Conservation (phyloP, 257 asterid species). For the Lycium ferocissimum region DNA sequence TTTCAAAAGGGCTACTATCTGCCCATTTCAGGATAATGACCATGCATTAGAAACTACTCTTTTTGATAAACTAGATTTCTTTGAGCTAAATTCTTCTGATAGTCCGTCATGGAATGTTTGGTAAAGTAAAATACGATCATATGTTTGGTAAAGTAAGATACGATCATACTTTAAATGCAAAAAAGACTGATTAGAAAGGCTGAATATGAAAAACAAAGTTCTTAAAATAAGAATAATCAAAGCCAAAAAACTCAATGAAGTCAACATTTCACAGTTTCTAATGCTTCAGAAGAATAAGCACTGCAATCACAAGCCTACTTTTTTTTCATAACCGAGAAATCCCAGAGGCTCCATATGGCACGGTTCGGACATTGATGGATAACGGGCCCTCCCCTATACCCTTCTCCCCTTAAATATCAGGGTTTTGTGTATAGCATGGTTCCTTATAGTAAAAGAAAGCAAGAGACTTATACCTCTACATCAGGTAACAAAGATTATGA, state of each 20-base stretch:
- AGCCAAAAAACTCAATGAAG: neutral
- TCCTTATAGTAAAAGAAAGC: neutral
- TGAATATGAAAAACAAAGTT: neutral
- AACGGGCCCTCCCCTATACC: neutral
- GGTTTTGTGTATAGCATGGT: neutral
- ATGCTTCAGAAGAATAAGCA: slow-evolving; percentile 19
- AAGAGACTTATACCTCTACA: neutral
- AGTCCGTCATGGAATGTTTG: neutral
- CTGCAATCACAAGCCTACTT: neutral
- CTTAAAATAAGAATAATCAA: slow-evolving; percentile 1
- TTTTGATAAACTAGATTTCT: neutral
- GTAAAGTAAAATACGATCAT: neutral
- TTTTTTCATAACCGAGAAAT: neutral
- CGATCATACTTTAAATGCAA: neutral
- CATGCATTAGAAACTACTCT: neutral
- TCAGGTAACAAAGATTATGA: neutral
- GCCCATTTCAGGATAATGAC: neutral
- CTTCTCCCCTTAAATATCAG: neutral
- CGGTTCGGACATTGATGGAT: neutral
- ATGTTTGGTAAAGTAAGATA: neutral
- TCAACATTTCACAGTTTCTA: neutral
- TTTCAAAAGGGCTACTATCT: neutral
- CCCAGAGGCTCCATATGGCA: neutral
- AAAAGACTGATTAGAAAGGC: neutral
- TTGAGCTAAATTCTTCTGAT: neutral